Percentiles rank a stretch among this genome's conserved stretches.
phyloP scores from a whole-genome alignment of 257 asterid species.

The Jacaranda copaia region DNA sequence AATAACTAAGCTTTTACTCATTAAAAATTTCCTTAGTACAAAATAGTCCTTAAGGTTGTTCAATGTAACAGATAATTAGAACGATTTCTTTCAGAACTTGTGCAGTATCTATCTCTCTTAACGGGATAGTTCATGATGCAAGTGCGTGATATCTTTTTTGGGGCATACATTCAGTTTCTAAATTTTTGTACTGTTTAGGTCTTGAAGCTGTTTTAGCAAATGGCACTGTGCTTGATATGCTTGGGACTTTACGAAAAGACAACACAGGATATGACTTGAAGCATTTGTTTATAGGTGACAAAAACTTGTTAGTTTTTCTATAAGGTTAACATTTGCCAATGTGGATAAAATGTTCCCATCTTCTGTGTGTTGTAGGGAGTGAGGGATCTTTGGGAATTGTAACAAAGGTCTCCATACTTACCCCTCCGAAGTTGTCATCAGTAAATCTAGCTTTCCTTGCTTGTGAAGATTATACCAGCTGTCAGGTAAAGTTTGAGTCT shows the following conservation, averaged over 20 bases:
- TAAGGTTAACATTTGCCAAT: slow-evolving; percentile 33
- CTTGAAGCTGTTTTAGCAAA: slow-evolving; percentile 95
- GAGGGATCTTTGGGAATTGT: slow-evolving; percentile 97
- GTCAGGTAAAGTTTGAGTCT: slow-evolving; percentile 72
- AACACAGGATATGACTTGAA: slow-evolving; percentile 98
- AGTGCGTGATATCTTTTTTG: slow-evolving; percentile 16
- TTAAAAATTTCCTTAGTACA: neutral
- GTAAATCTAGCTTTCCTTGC: slow-evolving; percentile 94
- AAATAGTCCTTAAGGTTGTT: neutral
- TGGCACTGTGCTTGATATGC: slow-evolving; percentile 98
- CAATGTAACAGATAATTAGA: neutral
- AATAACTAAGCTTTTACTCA: neutral
- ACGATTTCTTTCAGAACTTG: slow-evolving; percentile 2
- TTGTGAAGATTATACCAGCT: slow-evolving; percentile 85
- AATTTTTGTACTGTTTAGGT: slow-evolving; percentile 52
- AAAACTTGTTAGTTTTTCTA: slow-evolving; percentile 32
- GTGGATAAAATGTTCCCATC: slow-evolving; percentile 33
- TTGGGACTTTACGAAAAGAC: slow-evolving; percentile 93
- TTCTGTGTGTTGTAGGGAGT: slow-evolving; percentile 68
- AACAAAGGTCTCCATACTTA: slow-evolving; percentile 91
- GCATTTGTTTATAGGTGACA: slow-evolving; percentile 91
- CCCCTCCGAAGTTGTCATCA: slow-evolving; percentile 91
- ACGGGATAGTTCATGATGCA: slow-evolving; percentile 3
- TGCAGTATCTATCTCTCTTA: slow-evolving; percentile 1
- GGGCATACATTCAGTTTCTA: slow-evolving; percentile 10